phyloP scores from a whole-genome alignment of 1,284 basidiomycete species.

The Coniferiporia sulphurascens region DNA sequence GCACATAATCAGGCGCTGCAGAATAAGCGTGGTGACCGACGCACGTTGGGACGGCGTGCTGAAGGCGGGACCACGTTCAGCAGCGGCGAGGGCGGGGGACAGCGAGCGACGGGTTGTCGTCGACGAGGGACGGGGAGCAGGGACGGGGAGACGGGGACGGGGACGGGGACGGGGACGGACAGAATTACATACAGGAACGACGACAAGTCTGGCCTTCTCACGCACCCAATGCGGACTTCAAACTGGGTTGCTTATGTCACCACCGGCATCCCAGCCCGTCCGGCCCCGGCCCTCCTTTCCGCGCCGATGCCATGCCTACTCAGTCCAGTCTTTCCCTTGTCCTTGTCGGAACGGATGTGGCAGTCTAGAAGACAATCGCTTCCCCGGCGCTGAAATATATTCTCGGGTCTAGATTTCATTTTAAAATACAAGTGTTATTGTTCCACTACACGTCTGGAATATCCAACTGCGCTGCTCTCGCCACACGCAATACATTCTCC shows the following conservation, averaged over 20 bases:
- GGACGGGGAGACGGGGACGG: too few species aligned
- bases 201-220: background rate
- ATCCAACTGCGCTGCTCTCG: slow-evolving; percentile 55
- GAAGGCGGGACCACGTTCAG: slow-evolving; percentile 1
- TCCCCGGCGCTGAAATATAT: too few species aligned
- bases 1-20: slow-evolving; percentile 14
- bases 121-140: background rate
- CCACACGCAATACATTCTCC: slow-evolving; percentile 56
- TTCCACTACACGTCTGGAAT: slow-evolving; percentile 48
- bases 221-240: background rate
- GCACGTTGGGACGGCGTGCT: background rate
- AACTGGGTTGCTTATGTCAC: background rate
- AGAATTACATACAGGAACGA: too few species aligned
- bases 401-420: too few species aligned
- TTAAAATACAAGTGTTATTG: too few species aligned
- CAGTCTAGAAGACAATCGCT: too few species aligned
- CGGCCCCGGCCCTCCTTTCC: too few species aligned
- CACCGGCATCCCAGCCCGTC: background rate
- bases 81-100: slow-evolving; percentile 30
- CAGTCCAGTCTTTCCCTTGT: too few species aligned
- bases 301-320: too few species aligned
- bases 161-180: too few species aligned
- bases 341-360: too few species aligned
- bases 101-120: background rate
- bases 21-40: background rate